Evolutionary conservation across 1,284 basidiomycete species (phyloP), one percentile per base, ranked within the genome.

Genomic region (Earliella scabrosa): DNA sequence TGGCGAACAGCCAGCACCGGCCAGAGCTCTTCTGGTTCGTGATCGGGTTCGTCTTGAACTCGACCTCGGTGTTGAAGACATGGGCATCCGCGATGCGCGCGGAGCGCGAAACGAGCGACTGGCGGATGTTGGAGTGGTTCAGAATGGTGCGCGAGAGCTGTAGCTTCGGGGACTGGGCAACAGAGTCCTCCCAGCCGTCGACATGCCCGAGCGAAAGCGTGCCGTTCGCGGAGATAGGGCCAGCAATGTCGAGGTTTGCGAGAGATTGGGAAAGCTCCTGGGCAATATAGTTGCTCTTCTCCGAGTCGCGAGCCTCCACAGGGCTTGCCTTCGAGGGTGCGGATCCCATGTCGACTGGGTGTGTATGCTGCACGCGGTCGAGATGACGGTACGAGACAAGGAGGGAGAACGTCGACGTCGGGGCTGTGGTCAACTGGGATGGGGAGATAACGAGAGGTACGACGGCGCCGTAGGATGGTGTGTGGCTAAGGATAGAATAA

Each of bases 1-100:
- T 90, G 1, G 93, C 92, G 70, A 97, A 97, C 14, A 97, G 79
- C 95, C 95, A 97, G 77, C 95, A 97, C 38, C 95, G 79, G 0
- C 95, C 95, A 36, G 86, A 90, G 64, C 79, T 85, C 74, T 87
- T 91, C 81, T 98, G 96, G 75, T 93, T 89, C 31, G 93, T 95
- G 54, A 97, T 79, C 1, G 93, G 93, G 6, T 82, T 83, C 3
- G 92, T 84, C 77, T 91, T 88, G 77, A 90, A 87, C 49, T 91
- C 89, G 44, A 97, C 71, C 62, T 86, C 79, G 64, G 87, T 79
- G 72, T 94, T 96, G 82, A 96, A 97, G 60, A 97, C 80, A 71
- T 96, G 92, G 40, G 80, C 75, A 68, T 93, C 90, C 10, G 82
- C 76, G 51, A 93, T 80, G 49, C 75, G 66, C 0, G 91, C 84